These are phyloP conservation scores for Tricharina praecox DNA, from an alignment of 495 filamentous ascomycete species.

Conservation along the genomic window DNA sequence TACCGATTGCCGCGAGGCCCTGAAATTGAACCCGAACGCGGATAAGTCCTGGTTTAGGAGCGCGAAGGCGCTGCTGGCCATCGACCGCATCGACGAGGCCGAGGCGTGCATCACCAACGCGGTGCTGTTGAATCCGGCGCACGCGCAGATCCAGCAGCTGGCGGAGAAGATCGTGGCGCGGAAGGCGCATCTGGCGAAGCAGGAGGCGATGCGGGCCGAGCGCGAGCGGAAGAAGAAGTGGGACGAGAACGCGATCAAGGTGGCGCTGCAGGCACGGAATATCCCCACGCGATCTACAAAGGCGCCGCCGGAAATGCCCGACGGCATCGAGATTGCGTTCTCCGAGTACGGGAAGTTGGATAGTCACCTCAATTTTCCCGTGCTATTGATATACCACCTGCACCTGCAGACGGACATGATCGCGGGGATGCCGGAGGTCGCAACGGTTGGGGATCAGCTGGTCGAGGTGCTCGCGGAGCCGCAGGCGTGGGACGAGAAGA, in stretches of 20 bases:
- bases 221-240: slow-evolving; percentile 32
- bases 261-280: slow-evolving; percentile 57
- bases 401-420: slow-evolving; percentile 66
- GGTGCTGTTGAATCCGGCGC: slow-evolving; percentile 45
- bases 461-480: slow-evolving; percentile 59
- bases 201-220: slow-evolving; percentile 31
- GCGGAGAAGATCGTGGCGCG: slow-evolving; percentile 37
- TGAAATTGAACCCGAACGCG: slow-evolving; percentile 59
- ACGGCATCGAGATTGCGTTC: slow-evolving; percentile 44
- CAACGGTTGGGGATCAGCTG: slow-evolving; percentile 52
- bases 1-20: slow-evolving; percentile 60
- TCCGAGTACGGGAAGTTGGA: slow-evolving; percentile 54
- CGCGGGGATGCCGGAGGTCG: slow-evolving; percentile 61
- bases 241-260: slow-evolving; percentile 41
- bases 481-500: slow-evolving; percentile 60
- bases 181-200: slow-evolving; percentile 31
- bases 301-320: slow-evolving; percentile 69
- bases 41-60: slow-evolving; percentile 83
- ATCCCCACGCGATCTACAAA: slow-evolving; percentile 50
- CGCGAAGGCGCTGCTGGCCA: slow-evolving; percentile 51
- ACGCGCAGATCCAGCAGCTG: slow-evolving; percentile 25
- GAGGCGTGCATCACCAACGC: slow-evolving; percentile 57
- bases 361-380: slow-evolving; percentile 55
- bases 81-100: slow-evolving; percentile 58
- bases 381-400: slow-evolving; percentile 67